Base-by-base conservation (phyloP, 306 rosid genomes). In the Senna siamea region DNA sequence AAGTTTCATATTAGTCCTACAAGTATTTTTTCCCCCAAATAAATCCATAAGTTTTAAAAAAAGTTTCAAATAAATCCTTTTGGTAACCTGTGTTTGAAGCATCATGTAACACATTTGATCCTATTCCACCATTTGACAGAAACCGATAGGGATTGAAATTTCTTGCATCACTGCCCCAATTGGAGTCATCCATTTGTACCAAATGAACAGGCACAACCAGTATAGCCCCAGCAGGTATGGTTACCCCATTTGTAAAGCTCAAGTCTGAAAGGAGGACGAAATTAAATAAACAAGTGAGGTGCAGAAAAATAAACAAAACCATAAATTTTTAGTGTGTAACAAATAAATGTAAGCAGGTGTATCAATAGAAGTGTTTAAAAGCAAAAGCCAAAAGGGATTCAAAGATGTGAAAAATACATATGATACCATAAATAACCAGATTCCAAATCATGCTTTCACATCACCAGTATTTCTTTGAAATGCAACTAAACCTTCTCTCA, bases 71-170 rank as follows among this genome's bases (percentile, higher is more conserved):
- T 26, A 26, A 26, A 26, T 26, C 30, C 30, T 26, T 26, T 26
- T 26, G 30, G 30, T 26, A 73, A 82, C 85, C 71, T 80, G 84
- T 53, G 53, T 47, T 32, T 51, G 88, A 66, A 20, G 73, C 28
- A 60, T 22, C 73, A 50, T 28, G 77, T 28, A 35, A 60, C 61
- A 57, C 69, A 85, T 84, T 80, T 69, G 87, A 72, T 80, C 63
- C 79, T 54, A 81, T 71, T 48, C 79, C 53, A 66, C 73, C 69
- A 59, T 62, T 73, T 17, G 88, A 86, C 54, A 92, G 70, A 82
- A 92, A 89, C 2, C 96, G 88, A 73, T 80, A 85, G 12, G 98
- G 98, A 79, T 82, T 89, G 69, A 92, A 92, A 52, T 80, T 86
- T 70, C 78, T 40, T 51, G 92, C 93, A 79, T 79, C 84, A 54